Conservation (phyloP, 352 stramenopile genomes). For the Aphanomyces cochlioides region DNA sequence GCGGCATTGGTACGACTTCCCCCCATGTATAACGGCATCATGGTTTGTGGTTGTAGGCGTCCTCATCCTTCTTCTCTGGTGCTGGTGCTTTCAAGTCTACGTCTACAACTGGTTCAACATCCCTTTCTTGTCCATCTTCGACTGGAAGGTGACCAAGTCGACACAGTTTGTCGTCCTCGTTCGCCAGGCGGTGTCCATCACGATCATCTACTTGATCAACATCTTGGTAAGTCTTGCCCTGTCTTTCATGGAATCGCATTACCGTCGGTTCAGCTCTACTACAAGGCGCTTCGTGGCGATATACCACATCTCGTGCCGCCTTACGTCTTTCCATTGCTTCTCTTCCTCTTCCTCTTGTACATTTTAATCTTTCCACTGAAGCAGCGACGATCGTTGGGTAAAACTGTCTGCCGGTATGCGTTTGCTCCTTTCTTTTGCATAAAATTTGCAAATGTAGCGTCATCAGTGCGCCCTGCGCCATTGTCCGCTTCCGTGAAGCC, state of each 20-base stretch:
- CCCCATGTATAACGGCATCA: neutral
- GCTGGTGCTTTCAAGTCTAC: constrained; percentile 29
- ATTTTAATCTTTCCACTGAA: constrained; percentile 28
- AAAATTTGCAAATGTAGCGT: neutral
- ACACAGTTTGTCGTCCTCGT: constrained; percentile 86
- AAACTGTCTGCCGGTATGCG: constrained; percentile 7
- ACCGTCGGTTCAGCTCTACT: constrained; percentile 73
- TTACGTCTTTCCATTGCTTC: constrained; percentile 73
- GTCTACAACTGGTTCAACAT: constrained; percentile 21
- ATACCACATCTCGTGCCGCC: constrained; percentile 47
- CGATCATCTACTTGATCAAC: constrained; percentile 91
- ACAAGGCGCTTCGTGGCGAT: constrained; percentile 91
- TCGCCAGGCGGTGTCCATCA: constrained; percentile 94
- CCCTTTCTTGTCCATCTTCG: constrained; percentile 19
- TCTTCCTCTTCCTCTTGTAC: constrained; percentile 68
- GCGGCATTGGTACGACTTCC: constrained; percentile 16
- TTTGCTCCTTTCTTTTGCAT: neutral
- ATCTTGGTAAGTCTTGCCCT: constrained; percentile 54
- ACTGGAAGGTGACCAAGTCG: constrained; percentile 28
- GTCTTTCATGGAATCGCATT: neutral
- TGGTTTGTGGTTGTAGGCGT: constrained; percentile 17
- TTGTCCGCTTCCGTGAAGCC: constrained; percentile 79
- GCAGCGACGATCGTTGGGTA: constrained; percentile 21
- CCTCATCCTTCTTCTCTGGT: constrained; percentile 26
- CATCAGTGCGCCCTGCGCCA: constrained; percentile 10